phyloP scores from a whole-genome alignment of 345 rosid species.

The Camelina neglecta region DNA sequence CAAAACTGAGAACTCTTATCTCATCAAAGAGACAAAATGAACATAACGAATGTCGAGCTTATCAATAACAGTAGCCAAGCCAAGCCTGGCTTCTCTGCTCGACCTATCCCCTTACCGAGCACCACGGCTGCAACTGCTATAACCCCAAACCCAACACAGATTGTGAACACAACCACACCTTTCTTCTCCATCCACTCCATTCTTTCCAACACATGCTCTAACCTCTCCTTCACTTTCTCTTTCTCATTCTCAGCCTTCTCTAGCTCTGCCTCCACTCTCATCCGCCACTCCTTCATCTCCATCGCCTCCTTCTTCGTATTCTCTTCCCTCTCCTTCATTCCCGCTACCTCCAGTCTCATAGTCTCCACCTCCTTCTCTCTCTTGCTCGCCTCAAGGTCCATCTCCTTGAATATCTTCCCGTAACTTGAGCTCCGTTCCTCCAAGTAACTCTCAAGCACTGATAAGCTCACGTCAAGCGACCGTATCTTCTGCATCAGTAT shows the following conservation, averaged over 20 bases:
- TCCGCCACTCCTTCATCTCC: conserved; percentile 72
- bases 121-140: conserved; percentile 47
- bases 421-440: conserved; percentile 81
- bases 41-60: conserved; percentile 42
- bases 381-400: conserved; percentile 60
- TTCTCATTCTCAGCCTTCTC: conserved; percentile 53
- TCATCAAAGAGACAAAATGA: conserved; percentile 45
- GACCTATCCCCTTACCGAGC: conserved; percentile 25
- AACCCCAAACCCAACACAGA: conserved; percentile 61
- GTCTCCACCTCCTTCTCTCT: conserved; percentile 56
- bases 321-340: conserved; percentile 55
- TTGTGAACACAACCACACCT: conserved; percentile 64
- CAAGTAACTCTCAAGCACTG: conserved; percentile 84
- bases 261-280: conserved; percentile 45
- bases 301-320: conserved; percentile 58
- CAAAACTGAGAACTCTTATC: conserved; percentile 40
- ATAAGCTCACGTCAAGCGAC: conserved; percentile 76
- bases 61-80: conserved; percentile 45
- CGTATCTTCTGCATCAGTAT: conserved; percentile 92
- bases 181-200: conserved; percentile 75
- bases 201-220: conserved; percentile 58
- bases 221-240: conserved; percentile 37
- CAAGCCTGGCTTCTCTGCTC: conserved; percentile 29
- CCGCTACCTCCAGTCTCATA: conserved; percentile 56
- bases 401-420: conserved; percentile 67